Conservation (phyloP, 352 stramenopile species). For the Thalassiosira livingstoniorum region DNA sequence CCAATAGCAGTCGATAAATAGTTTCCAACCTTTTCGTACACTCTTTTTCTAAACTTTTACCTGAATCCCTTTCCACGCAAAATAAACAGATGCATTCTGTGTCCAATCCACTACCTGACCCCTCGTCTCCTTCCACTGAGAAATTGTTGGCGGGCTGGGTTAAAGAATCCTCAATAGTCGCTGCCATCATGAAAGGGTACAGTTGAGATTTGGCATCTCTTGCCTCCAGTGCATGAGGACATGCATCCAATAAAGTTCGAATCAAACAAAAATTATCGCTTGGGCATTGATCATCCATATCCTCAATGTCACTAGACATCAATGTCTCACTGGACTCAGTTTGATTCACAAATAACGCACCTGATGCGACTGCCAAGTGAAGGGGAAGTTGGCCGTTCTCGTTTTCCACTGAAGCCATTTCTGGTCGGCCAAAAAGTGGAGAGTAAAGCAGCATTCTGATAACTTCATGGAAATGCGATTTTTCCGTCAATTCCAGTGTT, state of each 20-base stretch:
- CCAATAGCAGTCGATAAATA: slow-evolving; percentile 33
- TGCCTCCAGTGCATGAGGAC: slow-evolving; percentile 27
- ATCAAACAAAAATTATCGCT: slow-evolving; percentile 4
- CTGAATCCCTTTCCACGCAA: background rate
- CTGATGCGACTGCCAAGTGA: slow-evolving; percentile 36
- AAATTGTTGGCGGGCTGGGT: background rate
- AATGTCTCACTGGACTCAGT: slow-evolving; percentile 1
- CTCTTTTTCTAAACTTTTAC: slow-evolving; percentile 1
- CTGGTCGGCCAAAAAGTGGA: slow-evolving; percentile 21
- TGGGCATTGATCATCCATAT: background rate
- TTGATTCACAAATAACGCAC: background rate
- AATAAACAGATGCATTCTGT: no score
- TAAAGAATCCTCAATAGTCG: background rate
- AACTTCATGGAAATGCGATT: slow-evolving; percentile 17
- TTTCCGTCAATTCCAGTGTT: no score
- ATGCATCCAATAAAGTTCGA: slow-evolving; percentile 34
- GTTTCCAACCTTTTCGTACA: slow-evolving; percentile 30
- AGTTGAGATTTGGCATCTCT: slow-evolving; percentile 38
- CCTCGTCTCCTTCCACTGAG: background rate
- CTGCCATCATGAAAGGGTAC: slow-evolving; percentile 48
- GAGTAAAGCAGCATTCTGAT: slow-evolving; percentile 43
- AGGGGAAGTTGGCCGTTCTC: slow-evolving; percentile 27
- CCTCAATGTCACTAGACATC: background rate
- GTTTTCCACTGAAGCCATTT: slow-evolving; percentile 35
- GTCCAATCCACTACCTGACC: background rate